Evolutionary conservation across 306 rosid species (phyloP).

Genomic region (Myrica gale): DNA sequence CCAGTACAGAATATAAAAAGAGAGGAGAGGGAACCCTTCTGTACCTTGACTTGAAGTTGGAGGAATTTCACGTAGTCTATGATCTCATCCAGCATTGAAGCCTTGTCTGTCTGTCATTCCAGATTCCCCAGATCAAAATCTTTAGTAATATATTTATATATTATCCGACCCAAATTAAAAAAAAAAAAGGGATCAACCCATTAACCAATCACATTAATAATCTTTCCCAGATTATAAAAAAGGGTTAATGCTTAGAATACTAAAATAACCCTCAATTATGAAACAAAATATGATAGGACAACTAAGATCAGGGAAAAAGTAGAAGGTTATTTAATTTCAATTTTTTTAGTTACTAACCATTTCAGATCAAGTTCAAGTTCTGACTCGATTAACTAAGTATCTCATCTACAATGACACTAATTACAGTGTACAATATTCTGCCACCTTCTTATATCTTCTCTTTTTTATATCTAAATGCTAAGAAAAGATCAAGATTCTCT

Average conservation of each 20-base stretch:
- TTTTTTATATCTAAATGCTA: too few relatives aligned
- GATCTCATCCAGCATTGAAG: slow-evolving; percentile 99
- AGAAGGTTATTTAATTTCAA: too few relatives aligned
- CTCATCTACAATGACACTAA: too few relatives aligned
- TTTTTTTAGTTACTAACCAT: too few relatives aligned
- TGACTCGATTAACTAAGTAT: too few relatives aligned
- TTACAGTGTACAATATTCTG: too few relatives aligned
- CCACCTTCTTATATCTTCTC: too few relatives aligned
- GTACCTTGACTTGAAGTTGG: slow-evolving; percentile 96
- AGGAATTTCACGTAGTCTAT: slow-evolving; percentile 95
- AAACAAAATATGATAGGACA: neutral
- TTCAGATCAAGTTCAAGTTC: too few relatives aligned
- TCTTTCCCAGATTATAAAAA: neutral
- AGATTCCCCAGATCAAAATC: slow-evolving; percentile 15
- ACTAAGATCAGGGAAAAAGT: neutral
- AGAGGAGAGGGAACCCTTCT: slow-evolving; percentile 4
- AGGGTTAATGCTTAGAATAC: neutral
- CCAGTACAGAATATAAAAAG: slow-evolving; percentile 1
- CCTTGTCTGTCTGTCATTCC: slow-evolving; percentile 92
- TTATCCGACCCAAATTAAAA: neutral
- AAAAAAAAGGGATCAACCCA: neutral
- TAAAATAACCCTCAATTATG: too few relatives aligned
- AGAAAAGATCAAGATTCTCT: too few relatives aligned
- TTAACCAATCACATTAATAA: neutral
- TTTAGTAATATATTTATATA: neutral